Percentiles rank a stretch among this genome's conserved stretches.
phyloP scores from a whole-genome alignment of 179 eudicot genomes.

The Sideroxylon spinosum region DNA sequence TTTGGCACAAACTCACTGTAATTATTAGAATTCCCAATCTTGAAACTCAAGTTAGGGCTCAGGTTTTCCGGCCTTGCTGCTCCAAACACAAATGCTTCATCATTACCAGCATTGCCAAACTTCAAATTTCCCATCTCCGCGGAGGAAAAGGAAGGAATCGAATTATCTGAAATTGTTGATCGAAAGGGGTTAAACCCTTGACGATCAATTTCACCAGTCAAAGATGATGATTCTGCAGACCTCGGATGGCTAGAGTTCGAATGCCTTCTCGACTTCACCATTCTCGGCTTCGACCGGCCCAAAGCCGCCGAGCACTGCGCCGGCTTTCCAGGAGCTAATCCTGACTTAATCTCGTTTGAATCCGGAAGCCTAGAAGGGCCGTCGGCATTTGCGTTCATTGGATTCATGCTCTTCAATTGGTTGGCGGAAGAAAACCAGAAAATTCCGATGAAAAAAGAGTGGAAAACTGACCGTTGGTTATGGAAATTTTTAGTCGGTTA shows the following conservation, averaged over 20 bases:
- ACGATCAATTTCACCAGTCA: constrained; percentile 25
- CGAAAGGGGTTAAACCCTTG: constrained; percentile 49
- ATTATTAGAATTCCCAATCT: constrained; percentile 26
- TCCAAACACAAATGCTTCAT: constrained; percentile 24
- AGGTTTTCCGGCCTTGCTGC: constrained; percentile 16
- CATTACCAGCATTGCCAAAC: constrained; percentile 22
- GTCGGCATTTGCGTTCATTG: constrained; percentile 25
- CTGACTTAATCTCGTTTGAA: no score
- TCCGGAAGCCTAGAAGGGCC: constrained; percentile 8
- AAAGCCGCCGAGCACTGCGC: constrained; percentile 19
- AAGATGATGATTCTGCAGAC: constrained; percentile 22
- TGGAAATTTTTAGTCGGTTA: constrained; percentile 12
- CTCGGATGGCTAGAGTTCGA: constrained; percentile 18
- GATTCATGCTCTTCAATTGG: constrained; percentile 24
- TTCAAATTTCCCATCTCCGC: constrained; percentile 24
- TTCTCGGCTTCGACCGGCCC: constrained; percentile 43
- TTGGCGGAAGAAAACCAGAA: constrained; percentile 26
- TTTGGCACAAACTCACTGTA: constrained; percentile 22
- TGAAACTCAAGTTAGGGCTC: constrained; percentile 19
- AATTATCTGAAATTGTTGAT: constrained; percentile 21
- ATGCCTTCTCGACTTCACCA: constrained; percentile 37
- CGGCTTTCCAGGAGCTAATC: constrained; percentile 12
- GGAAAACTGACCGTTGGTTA: constrained; percentile 39
- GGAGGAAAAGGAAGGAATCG: constrained; percentile 29
- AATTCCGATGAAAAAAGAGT: constrained; percentile 9